Conservation (phyloP, 129 eudicot species). For the Tagetes patula region DNA sequence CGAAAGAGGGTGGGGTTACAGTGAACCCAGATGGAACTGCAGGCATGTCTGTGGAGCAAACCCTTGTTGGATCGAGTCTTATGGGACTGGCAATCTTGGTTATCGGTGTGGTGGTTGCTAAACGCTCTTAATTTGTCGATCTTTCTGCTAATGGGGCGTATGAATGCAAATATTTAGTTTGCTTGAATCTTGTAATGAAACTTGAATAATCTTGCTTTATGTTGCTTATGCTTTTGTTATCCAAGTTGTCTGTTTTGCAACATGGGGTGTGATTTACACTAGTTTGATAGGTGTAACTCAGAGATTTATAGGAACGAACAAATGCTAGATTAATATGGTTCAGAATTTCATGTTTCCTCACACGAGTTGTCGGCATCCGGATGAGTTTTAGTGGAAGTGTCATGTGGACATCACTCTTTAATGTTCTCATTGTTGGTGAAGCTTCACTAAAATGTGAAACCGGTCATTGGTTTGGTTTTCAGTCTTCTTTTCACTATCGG, state of each 20-base stretch:
- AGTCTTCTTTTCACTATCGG: no score
- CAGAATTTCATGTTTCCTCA: no score
- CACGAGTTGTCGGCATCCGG: no score
- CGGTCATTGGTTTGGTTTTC: no score
- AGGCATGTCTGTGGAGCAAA: slow-evolving; percentile 23
- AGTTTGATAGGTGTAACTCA: no score
- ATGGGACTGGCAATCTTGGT: slow-evolving; percentile 78
- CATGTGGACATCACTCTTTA: no score
- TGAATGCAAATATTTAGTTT: slow-evolving; percentile 17
- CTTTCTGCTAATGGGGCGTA: slow-evolving; percentile 9
- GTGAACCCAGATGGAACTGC: slow-evolving; percentile 44
- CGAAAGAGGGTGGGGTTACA: slow-evolving; percentile 22
- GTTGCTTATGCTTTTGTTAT: not conserved
- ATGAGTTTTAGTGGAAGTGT: no score
- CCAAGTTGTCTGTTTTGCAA: not conserved
- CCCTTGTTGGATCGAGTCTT: slow-evolving; percentile 42
- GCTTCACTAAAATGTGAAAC: no score
- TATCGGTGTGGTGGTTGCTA: slow-evolving; percentile 52
- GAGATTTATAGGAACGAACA: no score
- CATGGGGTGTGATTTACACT: no score
- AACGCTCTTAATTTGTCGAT: slow-evolving; percentile 56
- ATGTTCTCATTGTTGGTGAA: no score
- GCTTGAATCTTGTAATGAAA: slow-evolving; percentile 10
- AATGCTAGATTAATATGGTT: no score
- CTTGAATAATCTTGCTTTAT: not conserved